A percentile compares a stretch with the other conserved stretches of the same genome.
Conservation (phyloP, 164 flowering plant genomes). For the Piper longum region DNA sequence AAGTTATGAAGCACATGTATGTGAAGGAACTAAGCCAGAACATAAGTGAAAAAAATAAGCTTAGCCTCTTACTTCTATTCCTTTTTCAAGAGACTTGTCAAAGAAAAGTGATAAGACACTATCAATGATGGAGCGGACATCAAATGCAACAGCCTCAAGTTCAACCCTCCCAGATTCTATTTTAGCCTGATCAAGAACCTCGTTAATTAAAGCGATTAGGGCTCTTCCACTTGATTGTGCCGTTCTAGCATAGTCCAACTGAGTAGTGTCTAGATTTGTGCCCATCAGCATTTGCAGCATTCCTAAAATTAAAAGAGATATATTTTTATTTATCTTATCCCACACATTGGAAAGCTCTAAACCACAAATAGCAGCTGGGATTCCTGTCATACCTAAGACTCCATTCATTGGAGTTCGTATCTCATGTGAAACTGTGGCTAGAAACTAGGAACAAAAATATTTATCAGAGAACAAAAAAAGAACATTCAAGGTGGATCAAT, state of each 20-base stretch:
- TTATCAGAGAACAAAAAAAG: too few species aligned
- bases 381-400: conserved; percentile 47
- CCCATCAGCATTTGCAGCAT: conserved; percentile 96
- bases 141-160: conserved; percentile 77
- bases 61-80: conserved; percentile 53
- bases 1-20: conserved; percentile 3
- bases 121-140: conserved; percentile 60
- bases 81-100: conserved; percentile 50
- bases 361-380: too few species aligned
- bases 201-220: conserved; percentile 72
- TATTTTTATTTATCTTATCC: not conserved
- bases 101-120: conserved; percentile 60
- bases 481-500: too few species aligned
- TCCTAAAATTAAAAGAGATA: conserved; percentile 26
- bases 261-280: conserved; percentile 60
- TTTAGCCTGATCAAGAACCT: conserved; percentile 95
- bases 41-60: conserved; percentile 1
- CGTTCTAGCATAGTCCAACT: conserved; percentile 73
- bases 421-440: conserved; percentile 95
- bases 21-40: not conserved
- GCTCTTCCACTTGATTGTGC: conserved; percentile 78
- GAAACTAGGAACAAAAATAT: conserved; percentile 46
- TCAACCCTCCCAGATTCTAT: conserved; percentile 93
- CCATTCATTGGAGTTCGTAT: conserved; percentile 98
- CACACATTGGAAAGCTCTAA: too few species aligned